These are phyloP conservation scores for Nannizzia gypsea DNA, from an alignment of 2,329 filamentous ascomycete genomes.

Conservation along the genomic window DNA sequence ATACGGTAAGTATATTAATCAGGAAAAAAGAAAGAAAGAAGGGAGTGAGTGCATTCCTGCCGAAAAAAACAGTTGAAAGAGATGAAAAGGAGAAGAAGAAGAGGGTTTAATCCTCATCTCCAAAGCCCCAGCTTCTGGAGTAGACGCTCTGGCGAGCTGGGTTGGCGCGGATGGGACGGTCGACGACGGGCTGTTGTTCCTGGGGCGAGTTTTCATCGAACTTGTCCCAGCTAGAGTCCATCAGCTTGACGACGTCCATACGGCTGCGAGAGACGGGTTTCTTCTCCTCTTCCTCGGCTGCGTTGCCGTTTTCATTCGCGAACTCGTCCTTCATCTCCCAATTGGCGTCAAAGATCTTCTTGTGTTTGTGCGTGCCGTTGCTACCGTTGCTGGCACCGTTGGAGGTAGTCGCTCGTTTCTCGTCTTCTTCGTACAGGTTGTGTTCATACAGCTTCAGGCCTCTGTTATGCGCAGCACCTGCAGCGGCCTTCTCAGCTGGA, in stretches of 20 bases:
- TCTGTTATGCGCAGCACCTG: slow-evolving; percentile 49
- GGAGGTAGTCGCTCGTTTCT: slow-evolving; percentile 33
- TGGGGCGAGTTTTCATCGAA: slow-evolving; percentile 28
- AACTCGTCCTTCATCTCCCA: slow-evolving; percentile 60
- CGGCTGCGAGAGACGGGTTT: slow-evolving; percentile 32
- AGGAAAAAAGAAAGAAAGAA: background rate
- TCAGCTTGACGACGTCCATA: slow-evolving; percentile 60
- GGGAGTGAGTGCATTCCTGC: background rate
- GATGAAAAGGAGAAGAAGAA: too few relatives aligned
- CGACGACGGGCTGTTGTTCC: slow-evolving; percentile 16
- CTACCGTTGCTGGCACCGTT: slow-evolving; percentile 48
- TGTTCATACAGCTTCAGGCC: slow-evolving; percentile 66
- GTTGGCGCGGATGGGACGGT: slow-evolving; percentile 17
- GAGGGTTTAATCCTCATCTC: slow-evolving; percentile 23
- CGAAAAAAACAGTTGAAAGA: background rate
- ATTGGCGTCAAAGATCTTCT: slow-evolving; percentile 67
- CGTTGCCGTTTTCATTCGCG: slow-evolving; percentile 36
- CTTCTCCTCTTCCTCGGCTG: background rate
- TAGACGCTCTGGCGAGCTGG: slow-evolving; percentile 21
- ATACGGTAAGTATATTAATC: background rate
- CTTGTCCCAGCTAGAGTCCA: slow-evolving; percentile 49
- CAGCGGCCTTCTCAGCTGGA: slow-evolving; percentile 32
- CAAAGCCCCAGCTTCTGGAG: slow-evolving; percentile 34
- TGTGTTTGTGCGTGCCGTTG: slow-evolving; percentile 41
- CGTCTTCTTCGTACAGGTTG: slow-evolving; percentile 55